Percentiles rank a stretch among this genome's conserved stretches.
Conservation (phyloP, 116 monocot genomes). For the Iris pallida region DNA sequence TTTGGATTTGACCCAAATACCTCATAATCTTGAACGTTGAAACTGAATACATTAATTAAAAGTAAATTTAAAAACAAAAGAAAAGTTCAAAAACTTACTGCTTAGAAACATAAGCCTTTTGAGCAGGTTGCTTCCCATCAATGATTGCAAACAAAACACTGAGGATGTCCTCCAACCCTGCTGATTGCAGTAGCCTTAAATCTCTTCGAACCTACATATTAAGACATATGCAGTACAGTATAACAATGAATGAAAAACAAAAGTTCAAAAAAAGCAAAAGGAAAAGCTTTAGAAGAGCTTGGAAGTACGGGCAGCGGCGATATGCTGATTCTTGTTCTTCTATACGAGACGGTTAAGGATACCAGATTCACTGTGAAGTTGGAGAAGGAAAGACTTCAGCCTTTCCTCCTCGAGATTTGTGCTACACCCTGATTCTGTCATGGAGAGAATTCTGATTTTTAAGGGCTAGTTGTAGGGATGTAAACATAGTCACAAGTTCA, state of each 20-base stretch:
- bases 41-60: neutral
- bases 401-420: constrained; percentile 26
- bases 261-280: constrained; percentile 1
- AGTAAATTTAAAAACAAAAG: neutral
- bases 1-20: neutral
- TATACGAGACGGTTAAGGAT: constrained; percentile 52
- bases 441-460: too few species aligned
- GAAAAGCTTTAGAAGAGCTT: constrained; percentile 44
- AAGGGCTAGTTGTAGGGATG: too few species aligned
- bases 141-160: constrained; percentile 28
- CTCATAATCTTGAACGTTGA: neutral
- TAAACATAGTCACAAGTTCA: too few species aligned
- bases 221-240: neutral
- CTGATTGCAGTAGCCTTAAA: constrained; percentile 38
- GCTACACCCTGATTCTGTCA: neutral
- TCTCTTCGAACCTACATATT: constrained; percentile 48
- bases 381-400: constrained; percentile 26
- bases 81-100: constrained; percentile 15
- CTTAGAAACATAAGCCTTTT: constrained; percentile 23
- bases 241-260: neutral
- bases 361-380: constrained; percentile 34
- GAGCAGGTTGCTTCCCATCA: constrained; percentile 28
- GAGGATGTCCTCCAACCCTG: constrained; percentile 35
- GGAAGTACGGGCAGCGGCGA: constrained; percentile 46
- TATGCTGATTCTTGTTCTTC: constrained; percentile 67